Base-by-base conservation (phyloP, 352 stramenopile genomes). In the Phytopythium cucurbitacearum region DNA sequence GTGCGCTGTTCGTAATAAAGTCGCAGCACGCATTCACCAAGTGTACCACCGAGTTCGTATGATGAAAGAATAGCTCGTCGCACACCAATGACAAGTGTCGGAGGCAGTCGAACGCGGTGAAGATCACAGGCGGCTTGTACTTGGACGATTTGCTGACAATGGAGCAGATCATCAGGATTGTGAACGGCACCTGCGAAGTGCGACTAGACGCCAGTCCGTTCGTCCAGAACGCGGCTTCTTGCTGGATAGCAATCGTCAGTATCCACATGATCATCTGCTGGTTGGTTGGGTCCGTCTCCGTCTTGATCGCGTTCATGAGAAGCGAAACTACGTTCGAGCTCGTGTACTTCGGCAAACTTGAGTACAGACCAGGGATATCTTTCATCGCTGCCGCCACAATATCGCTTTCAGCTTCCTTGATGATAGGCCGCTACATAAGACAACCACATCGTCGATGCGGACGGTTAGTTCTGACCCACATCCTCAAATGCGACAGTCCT, bases 251-350 rank as follows among this genome's bases (percentile, higher is more conserved):
- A 13, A 95, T 81, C 2, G 80, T 89, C 47, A 95, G 67, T 48
- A 91, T 73, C 85, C 85, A 95, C 61, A 95, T 85, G 48, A 88
- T 87, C 85, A 95, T 93, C 52, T 95, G 85, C 61, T 92, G 82
- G 59, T 95, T 95, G 10, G 85, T 93, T 5, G 85, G 82, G 44
- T 95, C 85, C 35, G 53, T 77, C 56, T 95, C 85, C 0, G 67
- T 80, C 50, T 95, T 95, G 45, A 92, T 80, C 11, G 79, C 80
- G 48, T 84, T 89, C 67, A 90, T 89, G 12, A 95, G 58, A 7
- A 95, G 56, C 16, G 76, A 82, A 11, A 95, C 81, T 35, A 95
- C 80, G 48, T 95, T 91, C 11, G 85, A 93, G 62, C 76, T 92
- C 11, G 80, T 89, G 47, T 91, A 86, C 52, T 91, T 92, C 0